A percentile compares a stretch with the other conserved stretches of the same genome.
Conservation (phyloP, 1,284 basidiomycete species). For the Porogramme epimiltina region DNA sequence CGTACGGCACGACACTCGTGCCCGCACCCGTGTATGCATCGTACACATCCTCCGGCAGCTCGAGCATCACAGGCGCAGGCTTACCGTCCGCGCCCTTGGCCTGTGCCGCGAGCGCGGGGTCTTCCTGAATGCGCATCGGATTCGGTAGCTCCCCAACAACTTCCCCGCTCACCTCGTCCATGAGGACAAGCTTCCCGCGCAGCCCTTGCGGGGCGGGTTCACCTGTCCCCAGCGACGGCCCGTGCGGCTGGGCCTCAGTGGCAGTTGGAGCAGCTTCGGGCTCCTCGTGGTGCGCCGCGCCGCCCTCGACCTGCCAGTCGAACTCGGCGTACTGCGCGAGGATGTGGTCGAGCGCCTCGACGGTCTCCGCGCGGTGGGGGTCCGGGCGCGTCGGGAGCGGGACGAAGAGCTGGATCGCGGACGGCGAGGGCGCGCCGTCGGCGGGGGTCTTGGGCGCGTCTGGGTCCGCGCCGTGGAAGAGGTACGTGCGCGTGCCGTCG, state of each 20-base stretch:
- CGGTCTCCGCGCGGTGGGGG: slow-evolving; percentile 51
- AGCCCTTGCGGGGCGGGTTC: slow-evolving; percentile 39
- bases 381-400: slow-evolving; percentile 36
- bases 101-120: slow-evolving; percentile 38
- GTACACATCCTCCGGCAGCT: slow-evolving; percentile 51
- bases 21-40: slow-evolving; percentile 32
- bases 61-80: slow-evolving; percentile 68
- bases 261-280: background rate
- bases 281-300: slow-evolving; percentile 13
- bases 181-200: slow-evolving; percentile 69
- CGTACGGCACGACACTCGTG: slow-evolving; percentile 17
- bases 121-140: slow-evolving; percentile 59
- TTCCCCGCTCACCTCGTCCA: slow-evolving; percentile 76
- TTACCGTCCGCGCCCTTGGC: slow-evolving; percentile 19
- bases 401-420: slow-evolving; percentile 37
- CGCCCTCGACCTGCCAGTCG: slow-evolving; percentile 8
- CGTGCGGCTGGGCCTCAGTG: background rate
- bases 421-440: slow-evolving; percentile 24
- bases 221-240: background rate
- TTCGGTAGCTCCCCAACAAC: slow-evolving; percentile 75
- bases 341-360: slow-evolving; percentile 72
- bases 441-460: slow-evolving; percentile 3
- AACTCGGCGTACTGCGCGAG: slow-evolving; percentile 67
- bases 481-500: slow-evolving; percentile 45
- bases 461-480: slow-evolving; percentile 22